Evolutionary conservation across 139 green algal genomes (phyloP).

Genomic region (Picochlorum costavermella): DNA sequence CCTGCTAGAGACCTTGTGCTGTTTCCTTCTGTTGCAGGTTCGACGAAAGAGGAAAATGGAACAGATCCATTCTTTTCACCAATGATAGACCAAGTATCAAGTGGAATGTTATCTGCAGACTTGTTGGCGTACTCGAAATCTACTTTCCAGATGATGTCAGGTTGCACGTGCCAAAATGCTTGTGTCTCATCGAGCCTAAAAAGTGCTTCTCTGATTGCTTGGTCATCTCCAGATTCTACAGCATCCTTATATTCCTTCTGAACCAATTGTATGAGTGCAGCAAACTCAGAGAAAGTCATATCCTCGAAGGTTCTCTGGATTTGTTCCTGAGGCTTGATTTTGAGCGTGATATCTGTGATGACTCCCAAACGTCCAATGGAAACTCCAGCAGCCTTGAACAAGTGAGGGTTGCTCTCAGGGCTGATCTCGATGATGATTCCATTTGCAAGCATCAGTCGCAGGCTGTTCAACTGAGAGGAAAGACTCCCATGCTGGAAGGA

Average conservation of each 20-base stretch:
- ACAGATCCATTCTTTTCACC: neutral
- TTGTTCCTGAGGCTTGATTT: slow-evolving; percentile 21
- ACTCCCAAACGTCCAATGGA: slow-evolving; percentile 64
- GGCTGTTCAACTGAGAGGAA: slow-evolving; percentile 49
- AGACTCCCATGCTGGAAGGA: slow-evolving; percentile 51
- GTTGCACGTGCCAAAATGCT: slow-evolving; percentile 27
- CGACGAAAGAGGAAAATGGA: slow-evolving; percentile 20
- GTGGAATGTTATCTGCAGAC: slow-evolving; percentile 12
- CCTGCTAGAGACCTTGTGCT: too few relatives aligned
- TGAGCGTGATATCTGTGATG: slow-evolving; percentile 55
- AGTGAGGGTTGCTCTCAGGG: slow-evolving; percentile 40
- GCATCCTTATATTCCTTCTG: slow-evolving; percentile 34
- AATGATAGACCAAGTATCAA: slow-evolving; percentile 13
- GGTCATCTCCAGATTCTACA: slow-evolving; percentile 2
- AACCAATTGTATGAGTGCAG: slow-evolving; percentile 10
- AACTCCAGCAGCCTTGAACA: slow-evolving; percentile 40
- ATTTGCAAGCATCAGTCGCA: slow-evolving; percentile 66
- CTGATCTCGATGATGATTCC: slow-evolving; percentile 54
- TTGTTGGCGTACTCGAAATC: slow-evolving; percentile 30
- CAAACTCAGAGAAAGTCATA: slow-evolving; percentile 5
- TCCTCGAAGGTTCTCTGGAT: slow-evolving; percentile 15
- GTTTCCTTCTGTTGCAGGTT: slow-evolving; percentile 8
- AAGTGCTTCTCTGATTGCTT: slow-evolving; percentile 7
- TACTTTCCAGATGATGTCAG: slow-evolving; percentile 10
- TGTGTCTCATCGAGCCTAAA: slow-evolving; percentile 38